Conservation (phyloP, 768 basidiomycete genomes). For the Amanita muscaria region DNA sequence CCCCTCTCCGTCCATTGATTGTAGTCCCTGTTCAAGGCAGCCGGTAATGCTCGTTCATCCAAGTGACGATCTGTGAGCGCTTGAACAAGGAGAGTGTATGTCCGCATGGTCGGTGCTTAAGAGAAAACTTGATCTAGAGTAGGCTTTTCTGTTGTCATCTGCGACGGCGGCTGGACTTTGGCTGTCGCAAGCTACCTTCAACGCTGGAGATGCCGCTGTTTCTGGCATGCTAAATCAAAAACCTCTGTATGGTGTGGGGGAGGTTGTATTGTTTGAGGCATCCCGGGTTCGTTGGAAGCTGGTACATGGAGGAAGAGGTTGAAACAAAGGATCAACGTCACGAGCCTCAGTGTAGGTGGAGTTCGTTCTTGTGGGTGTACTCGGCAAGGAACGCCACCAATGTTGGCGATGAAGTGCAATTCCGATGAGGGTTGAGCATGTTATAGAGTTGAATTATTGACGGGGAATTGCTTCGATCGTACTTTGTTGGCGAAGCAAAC, state of each 20-base stretch:
- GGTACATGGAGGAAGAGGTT: conserved; percentile 9
- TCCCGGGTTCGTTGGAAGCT: conserved; percentile 15
- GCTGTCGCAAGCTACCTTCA: too few relatives aligned
- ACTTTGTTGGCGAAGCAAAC: conserved; percentile 28
- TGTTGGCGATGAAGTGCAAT: too few relatives aligned
- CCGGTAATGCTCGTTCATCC: too few relatives aligned
- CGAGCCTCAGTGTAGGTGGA: conserved; percentile 10
- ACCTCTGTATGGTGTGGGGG: conserved; percentile 4
- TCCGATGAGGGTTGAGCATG: conserved; percentile 14
- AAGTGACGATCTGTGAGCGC: too few relatives aligned
- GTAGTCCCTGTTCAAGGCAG: too few relatives aligned
- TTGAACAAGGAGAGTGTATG: too few relatives aligned
- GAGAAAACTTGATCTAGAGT: too few relatives aligned
- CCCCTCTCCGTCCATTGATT: too few relatives aligned
- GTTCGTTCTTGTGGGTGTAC: conserved; percentile 7
- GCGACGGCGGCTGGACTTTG: conserved; percentile 19
- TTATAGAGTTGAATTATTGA: not conserved
- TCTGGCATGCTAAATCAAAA: too few relatives aligned
- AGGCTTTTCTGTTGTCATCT: conserved; percentile 25
- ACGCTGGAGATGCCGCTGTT: conserved; percentile 16
- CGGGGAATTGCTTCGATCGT: conserved; percentile 12
- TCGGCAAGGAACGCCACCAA: not conserved
- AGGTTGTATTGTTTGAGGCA: conserved; percentile 13
- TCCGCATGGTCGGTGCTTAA: too few relatives aligned
- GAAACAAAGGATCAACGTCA: too few relatives aligned